phyloP scores from a whole-genome alignment of 495 filamentous ascomycete genomes.

The Achaetomiella virescens region DNA sequence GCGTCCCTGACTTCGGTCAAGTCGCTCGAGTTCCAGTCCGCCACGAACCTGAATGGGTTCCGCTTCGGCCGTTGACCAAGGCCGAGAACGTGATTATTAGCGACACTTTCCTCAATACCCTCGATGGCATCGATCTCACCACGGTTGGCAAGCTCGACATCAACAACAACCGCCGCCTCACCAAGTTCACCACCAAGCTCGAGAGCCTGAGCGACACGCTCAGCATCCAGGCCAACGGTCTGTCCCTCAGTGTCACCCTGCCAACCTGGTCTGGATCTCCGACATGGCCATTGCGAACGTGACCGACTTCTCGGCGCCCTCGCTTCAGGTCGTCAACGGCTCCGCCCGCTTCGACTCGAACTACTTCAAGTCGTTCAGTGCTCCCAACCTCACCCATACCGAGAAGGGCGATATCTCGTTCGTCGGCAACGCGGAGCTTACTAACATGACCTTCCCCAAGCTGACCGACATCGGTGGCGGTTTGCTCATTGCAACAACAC shows the following conservation, averaged over 20 bases:
- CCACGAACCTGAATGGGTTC: constrained; percentile 63
- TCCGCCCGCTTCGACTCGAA: constrained; percentile 81
- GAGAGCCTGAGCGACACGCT: constrained; percentile 59
- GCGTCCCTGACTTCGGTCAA: constrained; percentile 56
- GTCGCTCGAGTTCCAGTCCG: constrained; percentile 60
- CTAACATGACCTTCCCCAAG: constrained; percentile 66
- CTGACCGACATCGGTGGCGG: constrained; percentile 68
- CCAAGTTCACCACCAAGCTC: constrained; percentile 64
- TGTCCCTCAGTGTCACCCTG: constrained; percentile 53
- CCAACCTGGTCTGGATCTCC: constrained; percentile 69
- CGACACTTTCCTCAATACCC: constrained; percentile 70
- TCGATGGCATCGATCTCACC: constrained; percentile 72
- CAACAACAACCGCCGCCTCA: constrained; percentile 72
- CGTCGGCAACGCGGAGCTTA: constrained; percentile 66
- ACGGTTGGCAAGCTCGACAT: constrained; percentile 59
- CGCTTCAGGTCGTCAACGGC: constrained; percentile 68
- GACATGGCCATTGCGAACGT: constrained; percentile 90
- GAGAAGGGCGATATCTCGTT: constrained; percentile 66
- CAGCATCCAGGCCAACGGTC: constrained; percentile 60
- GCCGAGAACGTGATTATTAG: constrained; percentile 63
- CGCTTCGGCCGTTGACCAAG: constrained; percentile 58
- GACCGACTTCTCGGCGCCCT: constrained; percentile 64
- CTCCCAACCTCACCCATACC: constrained; percentile 74
- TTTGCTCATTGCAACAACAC: constrained; percentile 88
- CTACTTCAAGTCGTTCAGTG: constrained; percentile 58